These are phyloP conservation scores for Panicum miliaceum DNA, from an alignment of 176 grass and related monocot species.

Conservation along the genomic window DNA sequence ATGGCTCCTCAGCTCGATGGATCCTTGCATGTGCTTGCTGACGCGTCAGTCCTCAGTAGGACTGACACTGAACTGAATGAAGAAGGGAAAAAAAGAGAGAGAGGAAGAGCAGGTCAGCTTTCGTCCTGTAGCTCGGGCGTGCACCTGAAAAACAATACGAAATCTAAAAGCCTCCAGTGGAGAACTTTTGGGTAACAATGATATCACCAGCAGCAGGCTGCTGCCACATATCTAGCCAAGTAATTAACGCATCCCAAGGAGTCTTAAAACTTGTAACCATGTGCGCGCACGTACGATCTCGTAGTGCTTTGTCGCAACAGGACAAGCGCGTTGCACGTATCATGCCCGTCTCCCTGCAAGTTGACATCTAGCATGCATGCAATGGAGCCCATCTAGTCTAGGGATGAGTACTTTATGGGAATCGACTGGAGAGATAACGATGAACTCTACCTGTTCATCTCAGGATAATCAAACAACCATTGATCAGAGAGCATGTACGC, in stretches of 20 bases:
- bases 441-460: neutral
- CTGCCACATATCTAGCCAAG: neutral
- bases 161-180: constrained; percentile 4
- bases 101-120: neutral
- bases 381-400: neutral
- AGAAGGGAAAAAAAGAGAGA: neutral
- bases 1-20: neutral
- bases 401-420: neutral
- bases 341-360: neutral
- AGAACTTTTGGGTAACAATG: constrained; percentile 41
- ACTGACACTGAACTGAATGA: neutral
- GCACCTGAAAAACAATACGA: neutral
- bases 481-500: neutral
- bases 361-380: constrained; percentile 4
- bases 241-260: constrained; percentile 27
- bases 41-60: neutral
- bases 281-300: neutral
- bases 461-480: neutral
- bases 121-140: constrained; percentile 28
- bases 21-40: constrained; percentile 21
- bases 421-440: neutral
- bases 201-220: constrained; percentile 18
- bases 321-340: constrained; percentile 24
- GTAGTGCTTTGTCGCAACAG: neutral
- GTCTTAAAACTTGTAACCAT: constrained; percentile 41